A percentile compares a stretch with the other conserved stretches of the same genome.
Evolutionary conservation across 306 rosid species (phyloP).

Genomic region (Coriaria nepalensis): DNA sequence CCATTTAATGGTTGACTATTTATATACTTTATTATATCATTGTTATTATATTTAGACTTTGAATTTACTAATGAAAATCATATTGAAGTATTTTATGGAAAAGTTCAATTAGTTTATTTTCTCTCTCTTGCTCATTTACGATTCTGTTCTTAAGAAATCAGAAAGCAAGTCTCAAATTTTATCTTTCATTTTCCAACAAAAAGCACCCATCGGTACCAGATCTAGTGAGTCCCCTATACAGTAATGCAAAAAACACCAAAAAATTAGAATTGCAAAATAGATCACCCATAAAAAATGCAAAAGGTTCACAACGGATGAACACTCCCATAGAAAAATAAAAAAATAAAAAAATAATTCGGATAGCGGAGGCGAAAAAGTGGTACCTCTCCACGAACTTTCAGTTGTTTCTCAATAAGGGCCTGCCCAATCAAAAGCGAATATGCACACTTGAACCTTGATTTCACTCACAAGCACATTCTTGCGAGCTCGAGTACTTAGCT

Average conservation of each 20-base stretch:
- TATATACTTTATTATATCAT: too few relatives aligned
- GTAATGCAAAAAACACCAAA: conserved; percentile 24
- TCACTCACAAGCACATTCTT: conserved; percentile 60
- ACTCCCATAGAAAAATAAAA: too few relatives aligned
- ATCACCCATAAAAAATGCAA: conserved; percentile 12
- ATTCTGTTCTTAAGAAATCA: too few relatives aligned
- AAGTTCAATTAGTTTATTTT: too few relatives aligned
- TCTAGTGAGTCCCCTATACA: conserved; percentile 92
- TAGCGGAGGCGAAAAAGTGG: conserved; percentile 3
- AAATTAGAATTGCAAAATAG: conserved; percentile 14
- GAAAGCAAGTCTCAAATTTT: too few relatives aligned
- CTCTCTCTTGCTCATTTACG: too few relatives aligned
- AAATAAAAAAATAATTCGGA: background rate
- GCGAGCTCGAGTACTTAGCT: conserved; percentile 83
- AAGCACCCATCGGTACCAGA: conserved; percentile 96
- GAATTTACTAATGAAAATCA: too few relatives aligned
- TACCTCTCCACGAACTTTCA: conserved; percentile 85
- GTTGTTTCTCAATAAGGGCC: conserved; percentile 60
- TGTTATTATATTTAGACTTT: too few relatives aligned
- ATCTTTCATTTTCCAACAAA: too few relatives aligned
- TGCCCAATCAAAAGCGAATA: conserved; percentile 84
- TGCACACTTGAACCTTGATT: conserved; percentile 69
- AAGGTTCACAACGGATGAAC: background rate
- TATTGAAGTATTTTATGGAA: too few relatives aligned
- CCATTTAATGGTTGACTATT: too few relatives aligned